Percentiles rank a stretch among this genome's conserved stretches.
These are phyloP conservation scores for Leccinum disarticulatum DNA, from an alignment of 768 basidiomycete species.

Conservation along the genomic window DNA sequence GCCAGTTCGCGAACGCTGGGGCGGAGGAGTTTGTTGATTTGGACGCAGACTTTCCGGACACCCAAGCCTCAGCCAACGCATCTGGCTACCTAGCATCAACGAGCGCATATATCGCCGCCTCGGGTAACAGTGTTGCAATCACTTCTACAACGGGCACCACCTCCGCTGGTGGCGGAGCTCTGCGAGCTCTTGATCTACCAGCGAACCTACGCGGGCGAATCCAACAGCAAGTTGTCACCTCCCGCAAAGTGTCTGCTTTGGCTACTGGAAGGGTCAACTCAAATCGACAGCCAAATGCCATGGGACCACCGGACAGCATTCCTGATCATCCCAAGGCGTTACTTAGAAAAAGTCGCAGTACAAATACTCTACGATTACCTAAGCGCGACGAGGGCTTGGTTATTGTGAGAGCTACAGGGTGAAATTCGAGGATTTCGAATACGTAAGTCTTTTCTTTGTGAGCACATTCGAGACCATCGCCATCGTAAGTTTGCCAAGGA, in stretches of 20 bases:
- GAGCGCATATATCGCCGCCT: slow-evolving; percentile 79
- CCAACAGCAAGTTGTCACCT: slow-evolving; percentile 67
- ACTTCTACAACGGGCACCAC: slow-evolving; percentile 91
- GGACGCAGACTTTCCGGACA: slow-evolving; percentile 38
- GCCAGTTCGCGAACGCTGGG: slow-evolving; percentile 43
- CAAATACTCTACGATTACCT: slow-evolving; percentile 71
- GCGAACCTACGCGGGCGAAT: slow-evolving; percentile 53
- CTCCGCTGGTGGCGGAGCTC: slow-evolving; percentile 51
- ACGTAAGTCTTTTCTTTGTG: slow-evolving; percentile 43
- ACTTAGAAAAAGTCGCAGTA: slow-evolving; percentile 77
- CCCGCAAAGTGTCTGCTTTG: slow-evolving; percentile 46
- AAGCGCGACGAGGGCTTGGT: slow-evolving; percentile 83
- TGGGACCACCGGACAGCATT: slow-evolving; percentile 69
- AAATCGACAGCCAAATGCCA: slow-evolving; percentile 36
- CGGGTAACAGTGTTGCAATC: slow-evolving; percentile 91
- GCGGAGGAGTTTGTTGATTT: slow-evolving; percentile 44
- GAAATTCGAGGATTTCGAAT: slow-evolving; percentile 86
- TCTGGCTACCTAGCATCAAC: slow-evolving; percentile 68
- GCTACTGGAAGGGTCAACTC: slow-evolving; percentile 27
- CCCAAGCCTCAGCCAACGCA: slow-evolving; percentile 56
- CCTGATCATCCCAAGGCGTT: slow-evolving; percentile 49
- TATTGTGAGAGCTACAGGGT: slow-evolving; percentile 96
- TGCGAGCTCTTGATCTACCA: slow-evolving; percentile 51
- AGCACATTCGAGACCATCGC: slow-evolving; percentile 74
- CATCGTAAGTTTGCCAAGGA: slow-evolving; percentile 84